Evolutionary conservation across 139 green algal genomes (phyloP), one percentile per base, ranked within the genome.

Genomic region (Dunaliella sp.): DNA sequence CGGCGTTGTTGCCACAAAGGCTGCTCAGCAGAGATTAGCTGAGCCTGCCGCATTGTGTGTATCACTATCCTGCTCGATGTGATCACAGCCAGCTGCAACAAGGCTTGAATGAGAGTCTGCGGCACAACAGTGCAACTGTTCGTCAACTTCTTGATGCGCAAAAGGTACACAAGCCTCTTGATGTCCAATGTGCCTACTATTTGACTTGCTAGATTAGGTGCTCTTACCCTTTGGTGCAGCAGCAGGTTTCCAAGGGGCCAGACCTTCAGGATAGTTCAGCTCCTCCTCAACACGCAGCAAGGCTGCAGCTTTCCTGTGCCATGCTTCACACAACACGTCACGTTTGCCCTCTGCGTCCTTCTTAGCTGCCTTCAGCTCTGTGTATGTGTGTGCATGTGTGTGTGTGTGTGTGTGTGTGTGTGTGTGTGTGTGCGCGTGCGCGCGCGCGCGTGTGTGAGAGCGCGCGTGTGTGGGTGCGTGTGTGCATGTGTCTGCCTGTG

Each of bases 291-390:
- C 37, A 0, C 94, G 89, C 85, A 97, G 83, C 78, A 95, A 90
- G 0, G 89, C 92, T 22, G 22, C 32, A 16, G 87, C 88, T 84
- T 95, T 95, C 0, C 81, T 58, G 0, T 82, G 36, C 57, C 98
- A 90, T 0, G 94, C 95, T 25, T 96, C 94, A 7, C 95, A 48
- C 58, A 98, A 83, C 1, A 93, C 95, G 0, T 85, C 57, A 84
- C 94, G 94, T 12, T 86, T 72, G 73, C 93, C 89, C 21, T 96
- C 93, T 86, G 91, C 91, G 1, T 93, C 88, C 59, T 85, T 89
- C 87, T 91, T 92, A 7, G 36, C 2, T 73, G 88, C 84, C 24
- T 91, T 88, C 74, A 65, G 37, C 80, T 88, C 80, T 88, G 84
- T 30, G 57, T 34, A 25, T 32, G 12, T 31, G 2, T 21, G 34